Evolutionary conservation across 2,329 filamentous ascomycete species (phyloP).

Genomic region (Apiospora sp.): DNA sequence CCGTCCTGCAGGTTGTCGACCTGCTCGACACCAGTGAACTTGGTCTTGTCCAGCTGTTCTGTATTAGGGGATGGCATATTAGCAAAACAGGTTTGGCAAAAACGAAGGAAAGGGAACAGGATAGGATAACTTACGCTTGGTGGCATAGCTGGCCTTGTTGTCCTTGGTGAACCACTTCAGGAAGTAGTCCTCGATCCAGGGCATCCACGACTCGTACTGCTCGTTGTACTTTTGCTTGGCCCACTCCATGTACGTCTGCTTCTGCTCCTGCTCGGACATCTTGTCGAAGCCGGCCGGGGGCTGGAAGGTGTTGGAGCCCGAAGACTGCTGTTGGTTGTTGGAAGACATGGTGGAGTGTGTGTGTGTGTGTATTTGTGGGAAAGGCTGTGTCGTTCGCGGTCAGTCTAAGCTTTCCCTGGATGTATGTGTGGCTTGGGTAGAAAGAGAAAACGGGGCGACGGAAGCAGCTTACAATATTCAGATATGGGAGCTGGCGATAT

Average conservation of each 20-base stretch:
- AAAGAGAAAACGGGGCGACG: not conserved
- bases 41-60: slow-evolving; percentile 74
- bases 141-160: slow-evolving; percentile 77
- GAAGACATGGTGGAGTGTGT: not conserved
- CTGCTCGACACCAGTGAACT: slow-evolving; percentile 72
- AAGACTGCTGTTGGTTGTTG: not conserved
- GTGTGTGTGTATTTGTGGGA: not conserved
- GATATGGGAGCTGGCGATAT: not conserved
- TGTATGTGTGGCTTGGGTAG: not conserved
- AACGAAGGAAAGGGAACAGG: not conserved
- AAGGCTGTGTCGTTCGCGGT: not conserved
- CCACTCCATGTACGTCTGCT: slow-evolving; percentile 57
- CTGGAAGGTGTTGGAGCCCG: slow-evolving; percentile 26
- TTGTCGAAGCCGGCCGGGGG: slow-evolving; percentile 27
- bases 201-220: slow-evolving; percentile 79
- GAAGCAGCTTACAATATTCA: not conserved
- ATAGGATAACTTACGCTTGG: slow-evolving; percentile 61
- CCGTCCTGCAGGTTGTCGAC: slow-evolving; percentile 75
- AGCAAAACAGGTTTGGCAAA: not conserved
- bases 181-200: slow-evolving; percentile 79
- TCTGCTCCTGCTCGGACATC: slow-evolving; percentile 28
- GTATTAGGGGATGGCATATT: slow-evolving; percentile 19
- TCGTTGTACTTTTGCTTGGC: slow-evolving; percentile 70
- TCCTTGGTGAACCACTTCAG: slow-evolving; percentile 77
- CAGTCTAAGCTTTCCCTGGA: not conserved